Evolutionary conservation across 148 eudicot genomes (phyloP), one percentile per base, ranked within the genome.

Genomic region (Silene conica): DNA sequence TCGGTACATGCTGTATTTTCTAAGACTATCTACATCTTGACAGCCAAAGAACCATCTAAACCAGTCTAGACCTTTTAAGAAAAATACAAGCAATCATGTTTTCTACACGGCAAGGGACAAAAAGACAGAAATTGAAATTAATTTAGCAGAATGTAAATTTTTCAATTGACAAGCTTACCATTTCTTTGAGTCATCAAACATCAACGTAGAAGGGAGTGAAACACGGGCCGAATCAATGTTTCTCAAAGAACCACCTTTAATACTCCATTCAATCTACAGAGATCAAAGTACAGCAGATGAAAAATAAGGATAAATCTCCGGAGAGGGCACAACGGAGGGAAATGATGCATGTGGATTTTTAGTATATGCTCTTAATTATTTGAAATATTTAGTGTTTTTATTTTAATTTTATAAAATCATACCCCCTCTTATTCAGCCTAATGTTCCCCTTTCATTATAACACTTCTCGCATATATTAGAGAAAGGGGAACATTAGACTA

Each of bases 241-340:
- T 85, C 98, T 89, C 77, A 91, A 76, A 46, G 93, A 70, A 72
- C 98, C 98, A 52, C 93, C 83, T 87, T 82, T 91, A 78, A 94
- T 84, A 67, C 90, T 94, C 98, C 98, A 94, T 86, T 94, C 97
- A 73, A 94, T 86, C 98, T 93, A 76, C 25, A 52, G 12, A 78
- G 21, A 70, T 21, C 22, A 41, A 8, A 55, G 25, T 22, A 57
- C 26, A 20, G 75, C 25, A 65, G 41, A 64, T 56, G 65, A 76
- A 6, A 74, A n/a, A n/a, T n/a, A n/a, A n/a, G n/a, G n/a, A n/a
- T n/a, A n/a, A n/a, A n/a, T n/a, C n/a, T n/a, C n/a, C n/a, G n/a
- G n/a, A n/a, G n/a, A n/a, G n/a, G n/a, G n/a, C n/a, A n/a, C n/a
- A n/a, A n/a, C n/a, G n/a, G n/a, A n/a, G n/a, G n/a, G n/a, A n/a